Percentiles rank a stretch among this genome's conserved stretches.
Conservation (phyloP, 2,329 filamentous ascomycete genomes). For the Chrysosporium queenslandicum region DNA sequence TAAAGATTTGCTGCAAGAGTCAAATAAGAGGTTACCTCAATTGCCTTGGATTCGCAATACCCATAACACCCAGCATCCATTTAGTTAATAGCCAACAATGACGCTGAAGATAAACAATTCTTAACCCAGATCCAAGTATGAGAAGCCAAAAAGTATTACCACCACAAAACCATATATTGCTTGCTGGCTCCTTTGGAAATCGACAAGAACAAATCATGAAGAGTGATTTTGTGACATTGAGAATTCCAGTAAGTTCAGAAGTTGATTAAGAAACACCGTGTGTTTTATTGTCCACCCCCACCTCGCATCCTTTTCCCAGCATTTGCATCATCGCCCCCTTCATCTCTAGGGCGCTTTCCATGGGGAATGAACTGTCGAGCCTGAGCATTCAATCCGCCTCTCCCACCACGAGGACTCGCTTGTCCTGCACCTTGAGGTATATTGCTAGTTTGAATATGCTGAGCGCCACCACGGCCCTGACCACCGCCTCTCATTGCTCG, state of each 20-base stretch:
- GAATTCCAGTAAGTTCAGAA: not conserved
- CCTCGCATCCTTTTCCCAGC: conserved; percentile 42
- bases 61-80: not conserved
- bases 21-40: not conserved
- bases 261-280: not conserved
- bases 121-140: not conserved
- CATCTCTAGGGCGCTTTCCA: conserved; percentile 47
- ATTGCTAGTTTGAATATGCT: conserved; percentile 35
- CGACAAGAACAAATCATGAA: not conserved
- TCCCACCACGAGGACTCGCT: conserved; percentile 24
- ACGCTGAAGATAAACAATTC: not conserved
- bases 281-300: conserved; percentile 20
- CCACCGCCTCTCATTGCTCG: conserved; percentile 30
- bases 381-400: conserved; percentile 40
- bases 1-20: not conserved
- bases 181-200: not conserved
- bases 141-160: no score
- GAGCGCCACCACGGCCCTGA: conserved; percentile 35
- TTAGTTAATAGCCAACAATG: not conserved
- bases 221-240: no score
- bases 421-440: conserved; percentile 24
- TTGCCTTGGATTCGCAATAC: not conserved
- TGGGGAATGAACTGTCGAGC: conserved; percentile 48
- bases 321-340: conserved; percentile 33
- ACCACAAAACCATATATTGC: not conserved